Conservation (phyloP, 331 rosid species). For the Rhamnella rubrinervis region DNA sequence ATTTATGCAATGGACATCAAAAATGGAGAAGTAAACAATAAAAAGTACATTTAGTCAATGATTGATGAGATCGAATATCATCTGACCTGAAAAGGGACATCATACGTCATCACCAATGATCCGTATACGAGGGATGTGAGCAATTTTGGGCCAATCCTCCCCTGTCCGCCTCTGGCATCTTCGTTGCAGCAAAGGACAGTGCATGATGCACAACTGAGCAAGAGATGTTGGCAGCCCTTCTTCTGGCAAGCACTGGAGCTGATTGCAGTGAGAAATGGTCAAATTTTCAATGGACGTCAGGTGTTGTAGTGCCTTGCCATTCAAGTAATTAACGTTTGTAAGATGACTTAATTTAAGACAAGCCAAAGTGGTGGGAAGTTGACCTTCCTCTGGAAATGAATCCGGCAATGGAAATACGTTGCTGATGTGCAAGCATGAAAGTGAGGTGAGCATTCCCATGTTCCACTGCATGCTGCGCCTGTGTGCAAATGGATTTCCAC, state of each 20-base stretch:
- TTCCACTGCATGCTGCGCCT: not conserved
- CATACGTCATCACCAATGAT: no score
- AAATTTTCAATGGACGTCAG: not conserved
- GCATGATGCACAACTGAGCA: no score
- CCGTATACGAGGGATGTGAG: not conserved
- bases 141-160: not conserved
- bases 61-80: no score
- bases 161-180: not conserved
- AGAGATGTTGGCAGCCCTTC: slow-evolving; percentile 1
- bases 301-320: slow-evolving; percentile 4
- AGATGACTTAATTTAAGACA: rapidly evolving
- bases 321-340: not conserved
- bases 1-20: no score
- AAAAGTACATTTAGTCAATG: no score
- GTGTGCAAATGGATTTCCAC: not conserved
- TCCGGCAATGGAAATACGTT: not conserved
- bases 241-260: slow-evolving; percentile 1
- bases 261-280: not conserved
- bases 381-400: slow-evolving; percentile 11
- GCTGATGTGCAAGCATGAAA: not conserved
- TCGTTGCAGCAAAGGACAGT: not conserved
- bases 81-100: no score
- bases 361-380: slow-evolving; percentile 2
- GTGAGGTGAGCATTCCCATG: slow-evolving; percentile 4
- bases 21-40: no score